Base-by-base conservation (phyloP, 1,284 basidiomycete species). In the Trichosporon sp. region DNA sequence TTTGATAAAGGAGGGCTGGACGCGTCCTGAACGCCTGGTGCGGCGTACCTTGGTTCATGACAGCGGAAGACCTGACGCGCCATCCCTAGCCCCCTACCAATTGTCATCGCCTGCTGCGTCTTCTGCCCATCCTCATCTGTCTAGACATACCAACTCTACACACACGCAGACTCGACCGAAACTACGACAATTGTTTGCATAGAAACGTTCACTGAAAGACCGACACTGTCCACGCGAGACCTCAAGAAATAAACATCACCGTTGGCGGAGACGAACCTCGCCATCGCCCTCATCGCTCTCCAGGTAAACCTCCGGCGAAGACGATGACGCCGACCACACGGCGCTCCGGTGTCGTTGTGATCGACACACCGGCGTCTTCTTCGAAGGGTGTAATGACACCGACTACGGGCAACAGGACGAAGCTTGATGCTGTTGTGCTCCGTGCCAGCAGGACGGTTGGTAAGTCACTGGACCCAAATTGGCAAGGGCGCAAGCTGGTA, bases 11-110 rank as follows among this genome's bases (percentile, higher is more conserved):
- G 16, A 14, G 6, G 49, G 49, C 49, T 54, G 49, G 49, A 54
- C 49, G 49, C 49, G 49, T 54, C 49, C 49, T 54, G 49, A 54
- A 54, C 49, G 49, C 57, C 57, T 36, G 57, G 23, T n/a, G 40
- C 40, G 40, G 40, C 40, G 40, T 21, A 44, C 40, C 4, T 21
- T 16, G 7, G 34, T 36, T 34, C 57, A 36, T 58, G 37, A 29
- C 33, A 27, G 56, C 14, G 33, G 14, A 23, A 25, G 31, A 19
- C 34, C 57, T 36, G 25, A 36, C 25, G 36, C 57, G 57, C 56
- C 25, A 23, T 37, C 33, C 25, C 21, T n/a, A 21, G n/a, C n/a
- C n/a, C 13, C 23, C 27, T 9, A 29, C 27, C 46, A 29, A 13
- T 52, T 29, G 46, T 29, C 46, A 23, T 11, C 29, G 46, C 46